Percentiles rank a stretch among this genome's conserved stretches.
Evolutionary conservation across 495 filamentous ascomycete species (phyloP).

Genomic region (Lasiosphaeria miniovina): DNA sequence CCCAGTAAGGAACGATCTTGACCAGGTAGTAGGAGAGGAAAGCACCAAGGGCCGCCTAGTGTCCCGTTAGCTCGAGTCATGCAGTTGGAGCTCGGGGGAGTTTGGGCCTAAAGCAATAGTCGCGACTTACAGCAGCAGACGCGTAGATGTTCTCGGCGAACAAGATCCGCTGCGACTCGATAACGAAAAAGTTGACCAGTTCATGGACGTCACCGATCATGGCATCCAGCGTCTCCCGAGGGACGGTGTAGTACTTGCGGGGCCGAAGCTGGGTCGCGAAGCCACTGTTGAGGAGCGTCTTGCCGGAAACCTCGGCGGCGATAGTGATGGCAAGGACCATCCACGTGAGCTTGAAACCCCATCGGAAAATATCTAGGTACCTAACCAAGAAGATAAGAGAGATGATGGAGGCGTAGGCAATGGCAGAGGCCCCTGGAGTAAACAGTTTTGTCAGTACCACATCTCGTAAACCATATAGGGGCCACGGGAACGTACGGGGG

Average conservation of each 20-base stretch:
- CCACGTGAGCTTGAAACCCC: conserved; percentile 82
- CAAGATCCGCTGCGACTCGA: conserved; percentile 91
- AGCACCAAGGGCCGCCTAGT: conserved; percentile 49
- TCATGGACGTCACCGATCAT: conserved; percentile 83
- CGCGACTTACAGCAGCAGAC: conserved; percentile 69
- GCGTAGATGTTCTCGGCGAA: conserved; percentile 89
- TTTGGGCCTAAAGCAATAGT: conserved; percentile 7
- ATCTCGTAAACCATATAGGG: not conserved
- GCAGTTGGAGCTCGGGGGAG: conserved; percentile 12
- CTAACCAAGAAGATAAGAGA: conserved; percentile 82
- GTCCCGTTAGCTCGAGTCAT: conserved; percentile 3
- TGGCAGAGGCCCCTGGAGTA: conserved; percentile 70
- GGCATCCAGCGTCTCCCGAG: conserved; percentile 76
- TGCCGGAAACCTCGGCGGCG: conserved; percentile 71
- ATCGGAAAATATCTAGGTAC: conserved; percentile 86
- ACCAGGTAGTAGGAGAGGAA: conserved; percentile 90
- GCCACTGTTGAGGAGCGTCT: conserved; percentile 69
- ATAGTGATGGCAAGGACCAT: conserved; percentile 64
- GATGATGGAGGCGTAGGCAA: conserved; percentile 72
- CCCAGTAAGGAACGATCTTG: conserved; percentile 93
- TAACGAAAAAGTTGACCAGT: conserved; percentile 93
- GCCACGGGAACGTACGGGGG: conserved; percentile 38
- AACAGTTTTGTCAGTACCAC: conserved; percentile 31
- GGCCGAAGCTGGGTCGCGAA: conserved; percentile 85
- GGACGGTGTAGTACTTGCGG: conserved; percentile 86